Percentiles rank a stretch among this genome's conserved stretches.
Conservation (phyloP, 768 basidiomycete genomes). For the Suillus paluster region DNA sequence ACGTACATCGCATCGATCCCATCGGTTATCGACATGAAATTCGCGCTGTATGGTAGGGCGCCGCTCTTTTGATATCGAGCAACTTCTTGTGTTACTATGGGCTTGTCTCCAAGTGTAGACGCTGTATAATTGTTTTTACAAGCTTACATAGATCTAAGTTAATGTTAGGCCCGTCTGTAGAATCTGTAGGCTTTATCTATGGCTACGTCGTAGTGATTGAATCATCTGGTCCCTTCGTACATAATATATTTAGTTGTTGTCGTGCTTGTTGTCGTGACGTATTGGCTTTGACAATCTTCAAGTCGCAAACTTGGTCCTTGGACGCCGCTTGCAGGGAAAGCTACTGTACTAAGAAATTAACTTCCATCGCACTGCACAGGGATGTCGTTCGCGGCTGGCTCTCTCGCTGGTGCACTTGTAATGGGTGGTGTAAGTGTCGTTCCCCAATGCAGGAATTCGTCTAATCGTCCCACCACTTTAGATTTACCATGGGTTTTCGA, state of each 20-base stretch:
- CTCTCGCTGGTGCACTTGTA: constrained; percentile 70
- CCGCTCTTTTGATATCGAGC: not conserved
- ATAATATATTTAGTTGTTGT: not conserved
- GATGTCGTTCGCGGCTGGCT: constrained; percentile 67
- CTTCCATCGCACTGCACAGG: not conserved
- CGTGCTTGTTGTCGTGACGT: not conserved
- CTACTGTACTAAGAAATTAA: not conserved
- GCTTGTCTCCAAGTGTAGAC: not conserved
- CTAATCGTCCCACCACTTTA: constrained; percentile 22
- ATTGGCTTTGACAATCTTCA: not conserved
- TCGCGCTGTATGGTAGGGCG: not conserved
- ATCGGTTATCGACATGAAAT: not conserved
- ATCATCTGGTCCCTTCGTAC: too few species aligned
- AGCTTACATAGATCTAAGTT: not conserved
- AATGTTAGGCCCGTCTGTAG: too few species aligned
- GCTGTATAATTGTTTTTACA: not conserved
- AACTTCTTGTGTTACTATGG: not conserved
- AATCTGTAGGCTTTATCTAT: too few species aligned
- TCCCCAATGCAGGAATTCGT: not conserved
- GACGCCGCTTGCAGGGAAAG: not conserved
- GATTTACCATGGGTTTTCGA: constrained; percentile 77
- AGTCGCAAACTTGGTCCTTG: too few species aligned
- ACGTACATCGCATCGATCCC: not conserved
- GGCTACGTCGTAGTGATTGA: too few species aligned
- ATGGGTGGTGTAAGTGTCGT: constrained; percentile 59